Evolutionary conservation across 495 filamentous ascomycete species (phyloP), one percentile per base, ranked within the genome.

Genomic region (Trypethelium eluteriae): DNA sequence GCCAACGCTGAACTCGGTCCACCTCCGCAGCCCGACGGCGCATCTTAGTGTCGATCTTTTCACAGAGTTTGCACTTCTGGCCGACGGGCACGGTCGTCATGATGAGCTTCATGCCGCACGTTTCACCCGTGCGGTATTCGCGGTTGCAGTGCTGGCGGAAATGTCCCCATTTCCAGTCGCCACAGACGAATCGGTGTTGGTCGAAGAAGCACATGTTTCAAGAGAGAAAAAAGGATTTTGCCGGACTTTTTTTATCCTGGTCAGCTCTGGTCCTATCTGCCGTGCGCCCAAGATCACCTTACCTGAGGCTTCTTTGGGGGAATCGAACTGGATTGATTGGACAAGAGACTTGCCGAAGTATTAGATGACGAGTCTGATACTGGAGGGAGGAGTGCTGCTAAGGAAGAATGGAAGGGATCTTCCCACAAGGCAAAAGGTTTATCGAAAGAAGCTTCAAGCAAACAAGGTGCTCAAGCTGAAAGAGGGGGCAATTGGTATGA

Each of bases 111-210:
- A 96, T 92, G 72, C 94, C 94, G 79, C 94, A 98, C 50, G 94
- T 98, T 83, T 98, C 94, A 74, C 94, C 94, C 62, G 89, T 97
- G 72, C 95, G 91, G 81, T 98, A 96, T 74, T 98, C 94, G 78
- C 89, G 89, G 76, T 89, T 87, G 85, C 95, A 98, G 70, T 96
- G 94, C 77, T 93, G 85, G 69, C 90, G 87, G 83, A 98, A 97
- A 77, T 87, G 87, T 71, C 90, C 90, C 94, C 95, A 98, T 78
- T 93, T 93, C 86, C 87, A 97, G 82, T 94, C 93, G 73, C 88
- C 88, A 79, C 94, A 98, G 49, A 63, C 69, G 79, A 83, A 88
- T 39, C 79, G 78, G 67, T 81, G 81, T 70, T 85, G 83, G 67
- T 87, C 85, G 75, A 82, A 87, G 78, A 83, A 87, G 79, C 85